phyloP scores from a whole-genome alignment of 2,329 filamentous ascomycete species.

The Zymoseptoria crescenta region DNA sequence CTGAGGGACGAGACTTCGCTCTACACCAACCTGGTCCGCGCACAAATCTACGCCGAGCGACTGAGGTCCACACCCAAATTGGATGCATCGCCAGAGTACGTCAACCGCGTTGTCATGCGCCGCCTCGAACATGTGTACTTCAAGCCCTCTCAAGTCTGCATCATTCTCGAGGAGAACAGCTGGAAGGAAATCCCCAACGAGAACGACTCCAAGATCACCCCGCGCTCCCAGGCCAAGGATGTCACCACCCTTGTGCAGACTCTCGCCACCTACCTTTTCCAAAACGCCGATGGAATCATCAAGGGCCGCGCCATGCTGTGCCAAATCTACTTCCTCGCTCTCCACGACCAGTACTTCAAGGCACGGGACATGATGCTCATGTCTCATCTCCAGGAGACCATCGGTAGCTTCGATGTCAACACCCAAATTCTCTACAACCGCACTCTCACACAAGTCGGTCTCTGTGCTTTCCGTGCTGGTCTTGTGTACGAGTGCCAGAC shows the following conservation, averaged over 20 bases:
- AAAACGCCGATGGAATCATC: slow-evolving; percentile 90
- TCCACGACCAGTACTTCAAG: slow-evolving; percentile 97
- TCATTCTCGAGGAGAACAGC: slow-evolving; percentile 86
- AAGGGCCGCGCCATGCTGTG: slow-evolving; percentile 94
- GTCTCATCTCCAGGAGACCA: slow-evolving; percentile 97
- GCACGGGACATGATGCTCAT: slow-evolving; percentile 99
- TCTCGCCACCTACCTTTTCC: slow-evolving; percentile 92
- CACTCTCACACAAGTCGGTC: slow-evolving; percentile 91
- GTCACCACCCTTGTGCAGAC: slow-evolving; percentile 70
- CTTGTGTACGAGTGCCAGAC: slow-evolving; percentile 97
- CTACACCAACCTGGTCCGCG: slow-evolving; percentile 87
- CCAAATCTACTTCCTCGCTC: slow-evolving; percentile 95
- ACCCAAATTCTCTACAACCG: slow-evolving; percentile 99
- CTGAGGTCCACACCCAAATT: slow-evolving; percentile 63
- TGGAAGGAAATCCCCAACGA: slow-evolving; percentile 70
- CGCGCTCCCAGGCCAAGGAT: slow-evolving; percentile 60
- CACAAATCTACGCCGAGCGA: slow-evolving; percentile 79
- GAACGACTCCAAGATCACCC: slow-evolving; percentile 73
- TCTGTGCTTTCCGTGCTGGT: slow-evolving; percentile 95
- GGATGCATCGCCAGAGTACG: slow-evolving; percentile 70
- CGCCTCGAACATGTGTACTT: slow-evolving; percentile 97
- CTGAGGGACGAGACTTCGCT: slow-evolving; percentile 82
- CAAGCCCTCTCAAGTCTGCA: slow-evolving; percentile 91
- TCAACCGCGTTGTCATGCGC: slow-evolving; percentile 90
- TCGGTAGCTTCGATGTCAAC: slow-evolving; percentile 90